Conservation (phyloP, 257 asterid species). For the Rhazya stricta region DNA sequence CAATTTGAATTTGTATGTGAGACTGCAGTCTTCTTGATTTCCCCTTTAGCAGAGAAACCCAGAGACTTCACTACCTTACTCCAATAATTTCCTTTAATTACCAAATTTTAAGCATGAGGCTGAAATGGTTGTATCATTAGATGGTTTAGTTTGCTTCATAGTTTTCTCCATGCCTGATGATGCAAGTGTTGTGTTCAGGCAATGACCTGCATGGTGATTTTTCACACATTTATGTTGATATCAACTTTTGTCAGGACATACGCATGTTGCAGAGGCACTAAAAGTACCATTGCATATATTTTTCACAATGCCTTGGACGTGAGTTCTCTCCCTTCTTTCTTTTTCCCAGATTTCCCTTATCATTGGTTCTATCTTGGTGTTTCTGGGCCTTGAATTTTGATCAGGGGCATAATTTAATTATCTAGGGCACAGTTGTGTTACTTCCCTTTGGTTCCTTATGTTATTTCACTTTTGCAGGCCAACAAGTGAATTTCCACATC, state of each 20-base stretch:
- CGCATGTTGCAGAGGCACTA: conserved; percentile 86
- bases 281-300: conserved; percentile 77
- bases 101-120: background rate
- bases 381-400: background rate
- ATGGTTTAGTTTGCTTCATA: no score
- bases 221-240: background rate
- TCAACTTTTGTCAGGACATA: conserved; percentile 54
- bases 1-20: background rate
- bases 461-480: conserved; percentile 46
- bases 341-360: background rate
- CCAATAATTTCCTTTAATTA: background rate
- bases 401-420: background rate
- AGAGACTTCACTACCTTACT: background rate
- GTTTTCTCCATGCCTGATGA: no score
- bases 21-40: background rate
- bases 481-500: conserved; percentile 89
- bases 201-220: background rate
- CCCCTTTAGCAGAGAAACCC: background rate
- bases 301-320: conserved; percentile 99
- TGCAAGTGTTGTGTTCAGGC: background rate
- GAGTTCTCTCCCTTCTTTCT: conserved; percentile 26
- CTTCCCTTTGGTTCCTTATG: background rate
- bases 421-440: background rate
- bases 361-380: background rate
- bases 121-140: background rate